Percentiles rank a stretch among this genome's conserved stretches.
phyloP scores from a whole-genome alignment of 2,329 filamentous ascomycete genomes.

The Fusarium annulatum region DNA sequence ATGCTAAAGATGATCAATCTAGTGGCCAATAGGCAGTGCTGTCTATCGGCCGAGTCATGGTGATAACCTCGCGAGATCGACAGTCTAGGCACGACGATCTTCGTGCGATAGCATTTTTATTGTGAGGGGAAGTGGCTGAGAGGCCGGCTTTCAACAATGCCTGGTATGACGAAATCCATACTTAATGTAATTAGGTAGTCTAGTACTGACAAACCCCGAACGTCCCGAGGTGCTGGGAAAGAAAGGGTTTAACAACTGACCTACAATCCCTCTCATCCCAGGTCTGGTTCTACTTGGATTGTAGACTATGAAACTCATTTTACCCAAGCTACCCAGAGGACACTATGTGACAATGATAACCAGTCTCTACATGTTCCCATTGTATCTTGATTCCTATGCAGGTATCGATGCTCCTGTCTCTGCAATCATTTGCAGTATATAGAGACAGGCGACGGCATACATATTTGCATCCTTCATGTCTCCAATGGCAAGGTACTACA shows the following conservation, averaged over 20 bases:
- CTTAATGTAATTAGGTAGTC: neutral
- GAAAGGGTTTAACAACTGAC: neutral
- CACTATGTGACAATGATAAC: neutral
- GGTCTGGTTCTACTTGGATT: neutral
- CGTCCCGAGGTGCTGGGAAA: neutral
- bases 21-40: neutral
- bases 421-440: neutral
- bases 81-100: slow-evolving; percentile 14
- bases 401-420: neutral
- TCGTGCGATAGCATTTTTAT: neutral
- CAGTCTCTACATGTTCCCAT: neutral
- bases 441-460: neutral
- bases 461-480: neutral
- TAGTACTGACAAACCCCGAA: neutral
- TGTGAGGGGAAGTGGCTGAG: slow-evolving; percentile 10
- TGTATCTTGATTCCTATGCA: neutral
- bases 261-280: neutral
- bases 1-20: neutral
- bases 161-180: neutral
- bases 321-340: neutral
- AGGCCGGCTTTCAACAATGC: neutral
- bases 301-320: neutral
- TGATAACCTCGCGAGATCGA: slow-evolving; percentile 30
- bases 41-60: slow-evolving; percentile 19
- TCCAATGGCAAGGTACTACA: neutral